Conservation (phyloP, 83 land plant genomes). For the Isoetes engelmannii region DNA sequence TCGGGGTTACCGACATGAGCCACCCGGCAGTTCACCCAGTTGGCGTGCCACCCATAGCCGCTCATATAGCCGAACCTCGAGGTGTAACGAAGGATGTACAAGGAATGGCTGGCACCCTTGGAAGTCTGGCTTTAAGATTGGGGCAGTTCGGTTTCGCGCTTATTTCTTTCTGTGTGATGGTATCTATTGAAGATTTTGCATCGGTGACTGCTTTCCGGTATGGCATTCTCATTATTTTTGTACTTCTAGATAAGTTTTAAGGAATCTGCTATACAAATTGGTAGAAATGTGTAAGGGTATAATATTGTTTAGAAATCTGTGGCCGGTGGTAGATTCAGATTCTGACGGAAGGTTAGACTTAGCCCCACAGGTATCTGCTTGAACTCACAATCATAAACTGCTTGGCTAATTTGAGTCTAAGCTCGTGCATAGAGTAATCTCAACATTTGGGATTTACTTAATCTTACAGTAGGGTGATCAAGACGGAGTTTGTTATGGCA, state of each 20-base stretch:
- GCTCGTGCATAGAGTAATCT: too few relatives aligned
- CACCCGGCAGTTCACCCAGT: constrained; percentile 13
- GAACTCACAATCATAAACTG: too few relatives aligned
- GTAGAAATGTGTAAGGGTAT: too few relatives aligned
- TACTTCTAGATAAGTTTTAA: not conserved
- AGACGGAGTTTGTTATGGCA: too few relatives aligned
- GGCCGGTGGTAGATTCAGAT: not conserved
- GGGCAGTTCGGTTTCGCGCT: constrained; percentile 6
- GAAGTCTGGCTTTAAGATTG: not conserved
- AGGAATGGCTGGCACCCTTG: constrained; percentile 13
- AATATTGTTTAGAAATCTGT: not conserved
- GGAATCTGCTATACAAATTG: too few relatives aligned
- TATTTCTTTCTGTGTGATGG: not conserved
- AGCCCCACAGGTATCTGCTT: too few relatives aligned
- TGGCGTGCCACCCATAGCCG: constrained; percentile 8
- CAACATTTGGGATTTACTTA: too few relatives aligned
- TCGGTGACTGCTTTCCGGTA: constrained; percentile 14
- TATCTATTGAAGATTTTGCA: constrained; percentile 11
- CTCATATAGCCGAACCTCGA: not conserved
- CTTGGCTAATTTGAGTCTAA: too few relatives aligned
- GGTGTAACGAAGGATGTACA: not conserved
- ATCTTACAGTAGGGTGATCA: too few relatives aligned
- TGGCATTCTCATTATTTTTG: constrained; percentile 7
- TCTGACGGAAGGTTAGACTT: too few relatives aligned
- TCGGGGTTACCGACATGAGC: not conserved